Conservation (phyloP, 352 stramenopile genomes). For the Phytopythium cucurbitacearum region DNA sequence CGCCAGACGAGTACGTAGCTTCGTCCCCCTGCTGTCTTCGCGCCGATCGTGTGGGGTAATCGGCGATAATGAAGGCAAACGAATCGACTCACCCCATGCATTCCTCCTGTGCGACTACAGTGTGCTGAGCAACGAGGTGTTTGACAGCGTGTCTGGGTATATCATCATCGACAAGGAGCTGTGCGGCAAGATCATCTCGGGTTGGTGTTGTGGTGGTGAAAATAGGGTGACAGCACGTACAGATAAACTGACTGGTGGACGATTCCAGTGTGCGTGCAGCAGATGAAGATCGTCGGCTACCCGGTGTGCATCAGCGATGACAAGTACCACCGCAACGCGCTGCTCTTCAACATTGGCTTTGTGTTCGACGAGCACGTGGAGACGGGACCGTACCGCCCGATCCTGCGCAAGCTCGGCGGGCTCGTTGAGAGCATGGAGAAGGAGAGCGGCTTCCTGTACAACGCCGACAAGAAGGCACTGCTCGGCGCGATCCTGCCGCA, state of each 20-base stretch:
- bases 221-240: too few relatives aligned
- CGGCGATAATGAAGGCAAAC: neutral
- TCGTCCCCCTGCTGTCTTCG: neutral
- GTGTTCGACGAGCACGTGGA: constrained; percentile 79
- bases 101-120: constrained; percentile 13
- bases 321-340: constrained; percentile 87
- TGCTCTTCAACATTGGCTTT: constrained; percentile 90
- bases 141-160: constrained; percentile 83
- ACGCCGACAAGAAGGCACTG: constrained; percentile 54
- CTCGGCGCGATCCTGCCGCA: constrained; percentile 63
- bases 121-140: constrained; percentile 76
- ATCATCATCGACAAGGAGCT: constrained; percentile 89
- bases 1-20: constrained; percentile 57
- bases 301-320: constrained; percentile 86
- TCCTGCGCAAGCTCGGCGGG: constrained; percentile 81
- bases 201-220: constrained; percentile 10
- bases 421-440: constrained; percentile 87
- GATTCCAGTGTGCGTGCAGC: constrained; percentile 51
- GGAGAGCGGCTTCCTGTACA: constrained; percentile 81
- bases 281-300: constrained; percentile 86
- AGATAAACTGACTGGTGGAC: neutral
- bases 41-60: neutral
- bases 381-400: constrained; percentile 71
- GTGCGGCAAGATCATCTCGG: constrained; percentile 85
- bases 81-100: neutral